Evolutionary conservation across 1,139 yeast genomes (phyloP).

Genomic region (Eremothecium sinecaudum): DNA sequence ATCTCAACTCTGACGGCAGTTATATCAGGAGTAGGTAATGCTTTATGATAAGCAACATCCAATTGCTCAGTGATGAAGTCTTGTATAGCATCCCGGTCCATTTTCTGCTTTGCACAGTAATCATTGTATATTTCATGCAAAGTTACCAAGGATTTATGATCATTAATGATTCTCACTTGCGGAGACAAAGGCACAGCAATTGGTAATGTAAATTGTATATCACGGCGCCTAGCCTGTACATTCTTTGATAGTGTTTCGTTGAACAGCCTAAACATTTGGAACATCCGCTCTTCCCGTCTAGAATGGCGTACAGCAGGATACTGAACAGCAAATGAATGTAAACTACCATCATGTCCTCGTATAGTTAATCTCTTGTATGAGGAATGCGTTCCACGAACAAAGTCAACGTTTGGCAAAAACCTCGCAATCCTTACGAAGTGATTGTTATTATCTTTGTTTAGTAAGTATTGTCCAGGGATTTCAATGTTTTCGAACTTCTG

Average conservation of each 20-base stretch:
- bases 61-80: conserved; percentile 78
- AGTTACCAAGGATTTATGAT: conserved; percentile 66
- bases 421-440: conserved; percentile 91
- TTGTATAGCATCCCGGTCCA: conserved; percentile 83
- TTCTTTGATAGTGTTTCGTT: conserved; percentile 71
- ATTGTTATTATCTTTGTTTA: conserved; percentile 71
- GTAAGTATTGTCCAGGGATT: conserved; percentile 89
- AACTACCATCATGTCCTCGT: conserved; percentile 87
- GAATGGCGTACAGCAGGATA: conserved; percentile 97
- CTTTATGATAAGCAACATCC: conserved; percentile 87
- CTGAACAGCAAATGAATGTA: conserved; percentile 91
- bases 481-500: conserved; percentile 97
- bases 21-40: conserved; percentile 85
- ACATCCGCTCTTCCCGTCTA: conserved; percentile 89
- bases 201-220: conserved; percentile 80
- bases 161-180: conserved; percentile 84
- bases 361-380: conserved; percentile 85
- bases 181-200: conserved; percentile 92
- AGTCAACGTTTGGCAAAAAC: conserved; percentile 79
- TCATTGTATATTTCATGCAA: conserved; percentile 85
- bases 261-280: conserved; percentile 82
- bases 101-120: conserved; percentile 63
- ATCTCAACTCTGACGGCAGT: conserved; percentile 86
- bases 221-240: conserved; percentile 81
- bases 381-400: conserved; percentile 85